Base-by-base conservation (phyloP, 768 basidiomycete genomes). In the Tulasnella sp. region DNA sequence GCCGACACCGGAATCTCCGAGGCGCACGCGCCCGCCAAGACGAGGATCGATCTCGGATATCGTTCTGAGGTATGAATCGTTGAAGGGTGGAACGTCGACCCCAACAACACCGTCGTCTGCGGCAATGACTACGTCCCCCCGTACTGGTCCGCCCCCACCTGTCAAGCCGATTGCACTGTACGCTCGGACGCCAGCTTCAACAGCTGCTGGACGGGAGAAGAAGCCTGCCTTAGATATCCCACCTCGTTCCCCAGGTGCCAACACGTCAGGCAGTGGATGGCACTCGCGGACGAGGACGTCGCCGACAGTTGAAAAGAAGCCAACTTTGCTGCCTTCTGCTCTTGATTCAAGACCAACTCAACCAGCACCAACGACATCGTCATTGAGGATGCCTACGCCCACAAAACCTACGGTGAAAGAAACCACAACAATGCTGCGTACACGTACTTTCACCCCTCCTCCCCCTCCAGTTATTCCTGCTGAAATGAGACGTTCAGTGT, bases 31-130 rank as follows among this genome's bases (percentile, higher is more conserved):
- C 1, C 64, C 69, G 4, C 66, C 68, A 7, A 79, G 88, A 19
- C 77, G 88, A 54, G 85, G 83, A 3, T 91, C 89, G 0, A 91
- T 91, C 65, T 82, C 88, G 42, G 82, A 91, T 67, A 89, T 91
- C 81, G 89, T 91, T 24, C 85, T 87, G 64, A 80, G 76, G 47
- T 92, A 83, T 68, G 89, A 92, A 69, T 80, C 82, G 5, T 81
- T 90, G 56, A 78, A 76, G 32, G 72, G 15, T 38, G 34, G 34
- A 15, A 38, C 34, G n/a, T n/a, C n/a, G 7, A 38, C 71, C 21
- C 70, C 49, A 15, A 43, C 58, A 15, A 24, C 24, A 34, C 32
- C 58, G 17, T 50, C 29, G 17, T 30, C 58, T 50, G 45, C 58
- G n/a, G 58, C n/a, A 17, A 34, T 42, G 29, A 34, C 61, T 30